These are phyloP conservation scores for Lentinus brumalis DNA, from an alignment of 768 basidiomycete genomes.

Conservation along the genomic window DNA sequence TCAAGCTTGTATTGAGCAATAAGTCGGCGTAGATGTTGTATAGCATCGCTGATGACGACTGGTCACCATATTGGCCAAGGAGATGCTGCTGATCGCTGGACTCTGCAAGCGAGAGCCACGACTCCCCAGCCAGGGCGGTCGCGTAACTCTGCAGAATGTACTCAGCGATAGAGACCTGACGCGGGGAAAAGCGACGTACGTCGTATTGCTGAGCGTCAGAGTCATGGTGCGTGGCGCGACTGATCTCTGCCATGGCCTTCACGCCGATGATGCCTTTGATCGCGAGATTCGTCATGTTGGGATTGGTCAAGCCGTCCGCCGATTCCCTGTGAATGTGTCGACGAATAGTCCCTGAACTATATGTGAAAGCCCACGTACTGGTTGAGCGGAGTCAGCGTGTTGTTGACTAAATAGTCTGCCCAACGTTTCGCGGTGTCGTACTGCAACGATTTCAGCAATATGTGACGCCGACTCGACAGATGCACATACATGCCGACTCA, in stretches of 20 bases:
- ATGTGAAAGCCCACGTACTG: not conserved
- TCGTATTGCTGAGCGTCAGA: slow-evolving; percentile 17
- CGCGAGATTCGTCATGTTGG: slow-evolving; percentile 27
- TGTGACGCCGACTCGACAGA: not conserved
- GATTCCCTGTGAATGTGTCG: not conserved
- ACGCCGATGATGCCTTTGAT: slow-evolving; percentile 29
- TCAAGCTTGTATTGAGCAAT: slow-evolving; percentile 10
- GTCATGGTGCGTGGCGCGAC: slow-evolving; percentile 8
- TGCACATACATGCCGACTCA: slow-evolving; percentile 14
- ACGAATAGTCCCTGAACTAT: too few species aligned
- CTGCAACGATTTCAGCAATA: slow-evolving; percentile 2
- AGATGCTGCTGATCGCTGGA: slow-evolving; percentile 9
- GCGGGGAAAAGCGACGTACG: slow-evolving; percentile 5
- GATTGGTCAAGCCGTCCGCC: slow-evolving; percentile 11
- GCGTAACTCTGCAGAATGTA: slow-evolving; percentile 11
- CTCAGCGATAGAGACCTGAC: not conserved
- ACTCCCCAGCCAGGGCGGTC: not conserved
- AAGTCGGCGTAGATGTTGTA: slow-evolving; percentile 21
- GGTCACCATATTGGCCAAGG: slow-evolving; percentile 8
- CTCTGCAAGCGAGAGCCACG: slow-evolving; percentile 12
- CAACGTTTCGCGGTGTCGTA: slow-evolving; percentile 23
- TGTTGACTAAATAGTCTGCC: slow-evolving; percentile 25
- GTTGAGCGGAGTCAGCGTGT: slow-evolving; percentile 8
- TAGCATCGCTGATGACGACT: slow-evolving; percentile 14
- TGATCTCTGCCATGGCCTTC: slow-evolving; percentile 26